These are phyloP conservation scores for Prototheca wickerhamii DNA, from an alignment of 163 green algal species.

Conservation along the genomic window DNA sequence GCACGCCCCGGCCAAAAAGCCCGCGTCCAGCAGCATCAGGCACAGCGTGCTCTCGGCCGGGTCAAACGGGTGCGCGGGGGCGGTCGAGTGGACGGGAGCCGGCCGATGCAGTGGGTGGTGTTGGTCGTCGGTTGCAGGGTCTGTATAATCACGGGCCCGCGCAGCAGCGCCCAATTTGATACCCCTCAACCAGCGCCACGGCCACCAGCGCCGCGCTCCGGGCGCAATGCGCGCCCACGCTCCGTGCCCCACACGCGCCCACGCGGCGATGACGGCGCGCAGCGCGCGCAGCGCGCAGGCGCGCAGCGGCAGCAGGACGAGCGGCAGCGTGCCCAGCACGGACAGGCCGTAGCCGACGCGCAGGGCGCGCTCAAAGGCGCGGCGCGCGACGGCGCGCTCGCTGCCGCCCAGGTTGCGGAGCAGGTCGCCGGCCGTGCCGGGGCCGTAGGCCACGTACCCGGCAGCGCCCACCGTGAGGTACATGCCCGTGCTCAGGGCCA, in stretches of 20 bases:
- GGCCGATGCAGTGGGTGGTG: no score
- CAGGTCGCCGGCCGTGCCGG: conserved; percentile 57
- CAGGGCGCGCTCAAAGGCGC: conserved; percentile 47
- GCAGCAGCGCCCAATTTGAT: no score
- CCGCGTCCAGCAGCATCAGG: not conserved
- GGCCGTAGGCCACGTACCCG: conserved; percentile 62
- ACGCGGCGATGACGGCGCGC: not conserved
- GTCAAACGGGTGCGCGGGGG: not conserved
- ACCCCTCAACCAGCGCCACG: no score
- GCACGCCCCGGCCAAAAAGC: conserved; percentile 1
- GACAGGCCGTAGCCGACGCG: conserved; percentile 61
- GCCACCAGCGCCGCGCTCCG: not conserved
- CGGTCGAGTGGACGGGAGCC: no score
- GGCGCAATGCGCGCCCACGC: not conserved
- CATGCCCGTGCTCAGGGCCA: conserved; percentile 24
- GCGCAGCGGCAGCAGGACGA: conserved; percentile 46
- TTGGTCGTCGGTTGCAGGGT: not conserved
- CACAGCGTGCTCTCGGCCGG: not conserved
- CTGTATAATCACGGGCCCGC: no score
- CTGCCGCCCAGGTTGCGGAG: conserved; percentile 66
- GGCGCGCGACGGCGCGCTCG: conserved; percentile 32
- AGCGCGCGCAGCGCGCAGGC: not conserved
- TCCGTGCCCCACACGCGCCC: not conserved
- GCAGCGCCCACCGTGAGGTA: conserved; percentile 62
- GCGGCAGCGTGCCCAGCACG: conserved; percentile 59